These are phyloP conservation scores for Dothideomycetes sp. DNA, from an alignment of 2,329 filamentous ascomycete genomes.

Conservation along the genomic window DNA sequence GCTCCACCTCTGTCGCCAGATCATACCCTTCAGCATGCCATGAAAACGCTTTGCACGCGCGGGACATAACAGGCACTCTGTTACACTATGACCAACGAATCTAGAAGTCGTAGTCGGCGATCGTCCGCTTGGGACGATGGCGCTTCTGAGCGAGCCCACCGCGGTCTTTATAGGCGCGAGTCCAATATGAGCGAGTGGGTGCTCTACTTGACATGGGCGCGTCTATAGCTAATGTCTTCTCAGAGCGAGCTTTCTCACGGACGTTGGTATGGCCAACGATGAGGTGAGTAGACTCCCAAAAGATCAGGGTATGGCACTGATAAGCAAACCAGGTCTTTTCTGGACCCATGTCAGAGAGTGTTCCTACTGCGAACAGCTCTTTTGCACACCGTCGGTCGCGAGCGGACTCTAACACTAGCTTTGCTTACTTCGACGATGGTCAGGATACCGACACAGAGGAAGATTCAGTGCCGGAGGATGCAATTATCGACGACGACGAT, in stretches of 20 bases:
- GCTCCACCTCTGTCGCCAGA: no score
- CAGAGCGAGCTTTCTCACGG: conserved; percentile 68
- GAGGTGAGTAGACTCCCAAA: conserved; percentile 47
- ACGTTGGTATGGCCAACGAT: conserved; percentile 98
- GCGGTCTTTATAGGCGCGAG: conserved; percentile 46
- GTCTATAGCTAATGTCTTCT: conserved; percentile 10
- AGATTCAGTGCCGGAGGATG: conserved; percentile 40
- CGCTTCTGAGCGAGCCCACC: conserved; percentile 12
- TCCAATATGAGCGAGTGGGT: conserved; percentile 58
- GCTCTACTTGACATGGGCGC: background rate
- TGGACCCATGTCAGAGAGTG: conserved; percentile 85
- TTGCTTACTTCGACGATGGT: conserved; percentile 71
- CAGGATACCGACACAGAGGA: conserved; percentile 20
- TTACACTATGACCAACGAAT: conserved; percentile 7
- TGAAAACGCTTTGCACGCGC: no score
- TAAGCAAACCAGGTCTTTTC: conserved; percentile 56
- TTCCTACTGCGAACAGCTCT: conserved; percentile 87
- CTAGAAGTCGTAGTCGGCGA: conserved; percentile 7
- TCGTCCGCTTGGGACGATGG: conserved; percentile 10
- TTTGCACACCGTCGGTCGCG: conserved; percentile 76
- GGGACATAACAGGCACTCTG: no score
- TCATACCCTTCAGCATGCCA: no score
- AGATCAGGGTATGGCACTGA: conserved; percentile 3
- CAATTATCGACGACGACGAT: conserved; percentile 31
- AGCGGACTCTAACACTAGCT: conserved; percentile 77